Percentiles rank a stretch among this genome's conserved stretches.
Evolutionary conservation across 2,329 filamentous ascomycete genomes (phyloP).

Genomic region (Ampelomyces quisqualis): DNA sequence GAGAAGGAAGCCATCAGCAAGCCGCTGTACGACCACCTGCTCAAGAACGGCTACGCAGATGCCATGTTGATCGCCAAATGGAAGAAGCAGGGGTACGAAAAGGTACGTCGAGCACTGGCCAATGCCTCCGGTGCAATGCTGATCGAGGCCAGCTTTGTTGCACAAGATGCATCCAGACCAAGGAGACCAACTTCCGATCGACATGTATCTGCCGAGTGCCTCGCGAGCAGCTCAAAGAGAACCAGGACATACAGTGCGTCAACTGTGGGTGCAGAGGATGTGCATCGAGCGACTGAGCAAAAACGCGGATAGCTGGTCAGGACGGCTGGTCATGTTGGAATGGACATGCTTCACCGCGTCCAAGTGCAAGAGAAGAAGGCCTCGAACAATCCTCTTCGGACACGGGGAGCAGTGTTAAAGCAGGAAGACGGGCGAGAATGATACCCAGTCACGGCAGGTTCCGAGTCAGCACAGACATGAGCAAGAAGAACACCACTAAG

Average conservation of each 20-base stretch:
- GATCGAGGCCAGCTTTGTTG: slow-evolving; percentile 71
- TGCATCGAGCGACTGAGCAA: slow-evolving; percentile 71
- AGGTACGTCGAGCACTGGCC: slow-evolving; percentile 70
- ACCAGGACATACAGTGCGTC: slow-evolving; percentile 88
- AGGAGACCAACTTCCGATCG: slow-evolving; percentile 98
- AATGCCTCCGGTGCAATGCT: no score
- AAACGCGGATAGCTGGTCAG: background rate
- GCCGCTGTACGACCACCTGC: slow-evolving; percentile 88
- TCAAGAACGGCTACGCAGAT: slow-evolving; percentile 97
- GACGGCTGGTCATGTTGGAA: no score
- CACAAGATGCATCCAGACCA: slow-evolving; percentile 95
- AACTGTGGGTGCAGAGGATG: slow-evolving; percentile 93
- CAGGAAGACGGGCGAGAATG: background rate
- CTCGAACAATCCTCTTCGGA: no score
- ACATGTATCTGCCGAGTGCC: slow-evolving; percentile 97
- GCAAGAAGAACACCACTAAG: background rate
- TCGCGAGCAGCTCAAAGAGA: slow-evolving; percentile 82
- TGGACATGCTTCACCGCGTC: no score
- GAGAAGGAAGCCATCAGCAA: slow-evolving; percentile 94
- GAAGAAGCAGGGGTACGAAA: slow-evolving; percentile 99
- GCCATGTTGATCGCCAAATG: slow-evolving; percentile 96
- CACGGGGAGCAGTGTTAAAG: background rate
- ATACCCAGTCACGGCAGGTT: background rate
- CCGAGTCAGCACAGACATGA: background rate
- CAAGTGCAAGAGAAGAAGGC: no score